phyloP scores from a whole-genome alignment of 192 early-diverging fungal species.

The Coemansia nantahalensis region DNA sequence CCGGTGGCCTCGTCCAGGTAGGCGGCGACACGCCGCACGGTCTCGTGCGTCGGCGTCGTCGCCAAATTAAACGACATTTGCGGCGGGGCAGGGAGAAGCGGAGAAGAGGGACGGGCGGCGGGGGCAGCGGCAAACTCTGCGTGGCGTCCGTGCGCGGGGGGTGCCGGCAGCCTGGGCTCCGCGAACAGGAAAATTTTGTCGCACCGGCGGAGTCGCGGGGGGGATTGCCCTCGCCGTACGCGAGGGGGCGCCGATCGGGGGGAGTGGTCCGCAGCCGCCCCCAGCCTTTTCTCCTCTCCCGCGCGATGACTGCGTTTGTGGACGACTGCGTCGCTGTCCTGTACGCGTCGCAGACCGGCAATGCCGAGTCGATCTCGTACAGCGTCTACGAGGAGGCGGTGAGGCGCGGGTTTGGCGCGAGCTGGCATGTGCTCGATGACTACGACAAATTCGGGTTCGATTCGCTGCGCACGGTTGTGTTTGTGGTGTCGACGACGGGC shows the following conservation, averaged over 20 bases:
- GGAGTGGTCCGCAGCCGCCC: no score
- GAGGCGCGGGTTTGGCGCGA: constrained; percentile 64
- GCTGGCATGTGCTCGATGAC: constrained; percentile 70
- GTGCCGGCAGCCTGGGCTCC: no score
- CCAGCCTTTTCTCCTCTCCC: no score
- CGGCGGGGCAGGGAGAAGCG: no score
- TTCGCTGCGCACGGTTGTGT: constrained; percentile 51
- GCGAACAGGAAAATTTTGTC: no score
- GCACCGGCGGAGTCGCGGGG: no score
- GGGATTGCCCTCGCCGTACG: no score
- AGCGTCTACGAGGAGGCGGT: constrained; percentile 75
- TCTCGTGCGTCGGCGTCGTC: constrained; percentile 42
- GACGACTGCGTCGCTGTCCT: constrained; percentile 43
- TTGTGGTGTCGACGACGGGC: constrained; percentile 89
- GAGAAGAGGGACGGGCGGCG: neutral
- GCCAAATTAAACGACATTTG: constrained; percentile 46
- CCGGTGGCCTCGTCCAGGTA: constrained; percentile 45
- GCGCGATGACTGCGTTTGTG: no score
- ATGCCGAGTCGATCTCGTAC: constrained; percentile 90
- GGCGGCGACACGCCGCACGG: constrained; percentile 34
- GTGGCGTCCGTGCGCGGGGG: no score
- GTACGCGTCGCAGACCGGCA: constrained; percentile 93
- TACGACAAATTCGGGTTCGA: constrained; percentile 57
- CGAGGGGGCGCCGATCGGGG: no score
- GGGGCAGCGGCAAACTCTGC: no score